Base-by-base conservation (phyloP, 176 grass and related monocot species). In the Raddia guianensis region DNA sequence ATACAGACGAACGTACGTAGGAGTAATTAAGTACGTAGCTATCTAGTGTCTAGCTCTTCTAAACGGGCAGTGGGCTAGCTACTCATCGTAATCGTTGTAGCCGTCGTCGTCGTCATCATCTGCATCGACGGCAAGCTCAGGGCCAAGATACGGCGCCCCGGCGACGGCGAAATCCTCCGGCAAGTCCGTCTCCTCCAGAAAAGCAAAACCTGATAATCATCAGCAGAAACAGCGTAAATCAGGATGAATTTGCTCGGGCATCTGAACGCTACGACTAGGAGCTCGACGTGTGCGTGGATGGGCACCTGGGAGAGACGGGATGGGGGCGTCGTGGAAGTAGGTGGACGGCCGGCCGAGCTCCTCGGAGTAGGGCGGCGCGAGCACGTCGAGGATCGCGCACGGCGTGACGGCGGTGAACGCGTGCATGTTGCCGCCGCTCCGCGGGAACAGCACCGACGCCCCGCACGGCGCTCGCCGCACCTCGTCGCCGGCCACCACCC, bases 351-450 rank as follows among this genome's bases (percentile, higher is more conserved):
- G 81, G 40, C 76, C 89, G 0, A 45, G 73, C 3, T 91, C 81
- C 19, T 91, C 94, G 5, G 94, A 91, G 81, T 97, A 97, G 0
- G 94, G 94, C 27, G 94, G 94, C 50, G 94, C 74, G 12, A 97
- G 42, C 4, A 97, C 86, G 51, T 97, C 94, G 61, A 97, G 80
- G 81, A 97, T 91, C 2, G 94, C 94, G 80, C 94, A 97, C 4
- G 94, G 91, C 74, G 91, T 91, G 32, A 93, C 79, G 51, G 91
- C 94, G 59, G 91, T 91, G 79, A 93, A 89, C 21, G 91, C 86
- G 81, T 97, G 94, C 69, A 97, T 68, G 78, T 97, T 97, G 54
- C 94, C 94, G n/a, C 94, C 94, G 47, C 81, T 85, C 46, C 59
- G 90, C 33, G 94, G 91, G 87, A 97, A 93, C 78, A 97, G 83